Conservation (phyloP, 1,139 yeast species). For the Protomyces inundatus region DNA sequence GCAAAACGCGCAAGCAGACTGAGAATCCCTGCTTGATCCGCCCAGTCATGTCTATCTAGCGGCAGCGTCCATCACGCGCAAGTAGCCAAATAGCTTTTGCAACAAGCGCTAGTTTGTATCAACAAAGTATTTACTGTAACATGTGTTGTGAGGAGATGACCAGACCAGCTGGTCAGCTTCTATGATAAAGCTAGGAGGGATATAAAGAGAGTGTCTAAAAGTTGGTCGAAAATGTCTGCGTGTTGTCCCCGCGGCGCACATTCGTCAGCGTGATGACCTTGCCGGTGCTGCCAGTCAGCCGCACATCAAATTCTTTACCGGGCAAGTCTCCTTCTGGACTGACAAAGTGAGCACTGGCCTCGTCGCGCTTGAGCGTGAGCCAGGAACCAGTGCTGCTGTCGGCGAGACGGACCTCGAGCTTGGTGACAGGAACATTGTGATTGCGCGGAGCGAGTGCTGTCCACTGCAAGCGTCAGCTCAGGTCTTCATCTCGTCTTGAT, state of each 20-base stretch:
- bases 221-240: neutral
- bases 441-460: neutral
- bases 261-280: neutral
- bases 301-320: neutral
- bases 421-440: neutral
- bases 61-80: neutral
- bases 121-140: too few relatives aligned
- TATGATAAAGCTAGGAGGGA: neutral
- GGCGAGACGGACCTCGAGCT: neutral
- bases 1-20: conserved; percentile 11
- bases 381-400: neutral
- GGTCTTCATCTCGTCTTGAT: too few relatives aligned
- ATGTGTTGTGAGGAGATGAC: too few relatives aligned
- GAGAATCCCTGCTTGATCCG: conserved; percentile 21
- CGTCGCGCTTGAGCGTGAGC: neutral
- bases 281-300: neutral
- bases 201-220: neutral
- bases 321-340: neutral
- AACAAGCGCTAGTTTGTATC: too few relatives aligned
- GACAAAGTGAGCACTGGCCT: neutral
- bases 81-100: neutral
- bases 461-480: neutral
- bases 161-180: too few relatives aligned
- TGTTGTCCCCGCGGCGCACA: neutral
- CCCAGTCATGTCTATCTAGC: conserved; percentile 21